phyloP scores from a whole-genome alignment of 2,329 filamentous ascomycete species.

The Colletotrichum simmondsii region DNA sequence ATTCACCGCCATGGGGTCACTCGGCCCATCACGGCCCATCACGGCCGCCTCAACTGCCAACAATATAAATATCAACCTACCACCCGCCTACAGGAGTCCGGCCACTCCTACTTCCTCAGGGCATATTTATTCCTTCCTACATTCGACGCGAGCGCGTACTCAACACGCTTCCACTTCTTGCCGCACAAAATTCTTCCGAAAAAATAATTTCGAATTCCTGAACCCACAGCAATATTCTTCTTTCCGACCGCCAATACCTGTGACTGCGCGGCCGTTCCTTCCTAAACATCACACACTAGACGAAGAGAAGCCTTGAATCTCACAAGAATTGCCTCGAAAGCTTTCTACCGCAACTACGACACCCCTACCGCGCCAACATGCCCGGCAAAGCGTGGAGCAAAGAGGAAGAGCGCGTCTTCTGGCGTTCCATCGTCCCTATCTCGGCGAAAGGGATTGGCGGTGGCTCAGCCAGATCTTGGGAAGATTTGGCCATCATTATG shows the following conservation, averaged over 20 bases:
- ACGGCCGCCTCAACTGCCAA: neutral
- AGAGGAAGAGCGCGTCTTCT: constrained; percentile 61
- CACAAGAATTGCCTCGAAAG: neutral
- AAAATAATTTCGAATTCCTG: neutral
- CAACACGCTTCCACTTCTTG: neutral
- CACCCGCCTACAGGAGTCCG: neutral
- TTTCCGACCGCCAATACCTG: neutral
- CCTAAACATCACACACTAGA: neutral
- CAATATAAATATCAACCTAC: neutral
- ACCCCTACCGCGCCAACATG: constrained; percentile 47
- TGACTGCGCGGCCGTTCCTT: neutral
- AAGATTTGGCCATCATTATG: constrained; percentile 51
- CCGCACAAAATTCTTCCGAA: neutral
- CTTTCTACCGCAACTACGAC: neutral
- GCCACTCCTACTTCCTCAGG: neutral
- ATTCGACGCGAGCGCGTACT: neutral
- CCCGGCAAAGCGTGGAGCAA: constrained; percentile 61
- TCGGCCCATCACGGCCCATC: neutral
- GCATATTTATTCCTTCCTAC: neutral
- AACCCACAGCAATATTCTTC: neutral
- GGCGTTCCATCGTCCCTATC: constrained; percentile 51
- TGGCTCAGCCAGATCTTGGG: constrained; percentile 47
- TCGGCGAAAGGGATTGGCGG: constrained; percentile 47
- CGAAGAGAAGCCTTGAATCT: neutral
- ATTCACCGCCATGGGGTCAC: neutral